phyloP scores from a whole-genome alignment of 2,329 filamentous ascomycete genomes.

The Beauveria pseudobassiana region DNA sequence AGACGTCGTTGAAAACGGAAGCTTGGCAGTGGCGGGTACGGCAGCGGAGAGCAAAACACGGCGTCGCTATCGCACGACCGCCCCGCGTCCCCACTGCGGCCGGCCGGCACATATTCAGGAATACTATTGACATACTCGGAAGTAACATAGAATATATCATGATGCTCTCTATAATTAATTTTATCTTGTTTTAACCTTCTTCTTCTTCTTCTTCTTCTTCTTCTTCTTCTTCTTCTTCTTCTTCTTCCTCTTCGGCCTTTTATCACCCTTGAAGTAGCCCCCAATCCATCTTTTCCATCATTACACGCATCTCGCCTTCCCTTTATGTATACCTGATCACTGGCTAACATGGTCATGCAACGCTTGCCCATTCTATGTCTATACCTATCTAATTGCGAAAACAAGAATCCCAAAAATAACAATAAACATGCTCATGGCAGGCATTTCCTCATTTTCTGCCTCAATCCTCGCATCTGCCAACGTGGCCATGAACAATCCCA shows the following conservation, averaged over 20 bases:
- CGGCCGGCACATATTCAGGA: neutral
- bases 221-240: too few relatives aligned
- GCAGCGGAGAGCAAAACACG: constrained; percentile 1
- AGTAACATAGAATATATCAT: too few relatives aligned
- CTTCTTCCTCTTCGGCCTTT: too few relatives aligned
- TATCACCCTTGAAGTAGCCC: too few relatives aligned
- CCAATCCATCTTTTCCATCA: too few relatives aligned
- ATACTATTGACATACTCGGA: too few relatives aligned
- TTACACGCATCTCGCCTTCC: too few relatives aligned
- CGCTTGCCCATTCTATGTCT: constrained; percentile 7
- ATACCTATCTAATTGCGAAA: constrained; percentile 1
- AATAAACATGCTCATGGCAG: neutral
- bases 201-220: too few relatives aligned
- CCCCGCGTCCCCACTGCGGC: neutral
- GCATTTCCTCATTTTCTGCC: neutral
- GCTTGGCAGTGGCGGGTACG: neutral
- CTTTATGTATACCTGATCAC: neutral
- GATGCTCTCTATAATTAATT: too few relatives aligned
- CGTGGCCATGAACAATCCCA: neutral
- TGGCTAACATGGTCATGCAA: neutral
- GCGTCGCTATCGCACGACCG: neutral
- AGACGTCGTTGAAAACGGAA: neutral
- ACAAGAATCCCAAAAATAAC: neutral
- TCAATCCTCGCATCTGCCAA: neutral
- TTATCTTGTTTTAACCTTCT: too few relatives aligned